phyloP scores from a whole-genome alignment of 2,329 filamentous ascomycete species.

The Albifimbria verrucaria region DNA sequence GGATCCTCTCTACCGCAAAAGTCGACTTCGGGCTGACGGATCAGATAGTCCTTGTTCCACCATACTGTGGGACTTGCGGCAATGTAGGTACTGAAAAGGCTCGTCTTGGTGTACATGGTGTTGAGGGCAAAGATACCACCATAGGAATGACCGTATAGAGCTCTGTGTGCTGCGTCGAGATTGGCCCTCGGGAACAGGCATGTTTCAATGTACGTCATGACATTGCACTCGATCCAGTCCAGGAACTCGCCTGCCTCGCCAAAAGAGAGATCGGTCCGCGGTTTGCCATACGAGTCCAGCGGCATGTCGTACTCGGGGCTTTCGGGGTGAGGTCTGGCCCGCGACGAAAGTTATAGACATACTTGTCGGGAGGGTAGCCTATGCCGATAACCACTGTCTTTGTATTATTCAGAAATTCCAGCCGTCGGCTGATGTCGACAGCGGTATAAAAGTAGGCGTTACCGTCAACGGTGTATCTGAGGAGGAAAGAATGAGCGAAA shows the following conservation, averaged over 20 bases:
- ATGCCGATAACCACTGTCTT: too few species aligned
- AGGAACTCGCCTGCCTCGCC: slow-evolving; percentile 44
- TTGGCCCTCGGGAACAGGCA: slow-evolving; percentile 22
- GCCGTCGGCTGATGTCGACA: too few species aligned
- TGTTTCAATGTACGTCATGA: slow-evolving; percentile 29
- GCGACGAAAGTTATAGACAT: slow-evolving; percentile 25
- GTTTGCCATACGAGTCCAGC: slow-evolving; percentile 18
- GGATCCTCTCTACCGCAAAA: too few species aligned
- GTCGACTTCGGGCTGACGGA: too few species aligned
- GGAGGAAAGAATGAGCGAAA: too few species aligned
- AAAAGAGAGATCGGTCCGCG: slow-evolving; percentile 20
- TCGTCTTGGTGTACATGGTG: slow-evolving; percentile 35
- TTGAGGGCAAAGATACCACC: slow-evolving; percentile 46
- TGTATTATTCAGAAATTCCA: too few species aligned
- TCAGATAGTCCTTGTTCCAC: slow-evolving; percentile 47
- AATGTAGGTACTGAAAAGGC: slow-evolving; percentile 40
- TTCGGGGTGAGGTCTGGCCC: slow-evolving; percentile 27
- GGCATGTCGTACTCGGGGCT: slow-evolving; percentile 19
- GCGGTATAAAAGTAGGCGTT: too few species aligned
- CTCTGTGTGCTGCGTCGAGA: slow-evolving; percentile 36
- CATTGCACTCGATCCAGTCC: slow-evolving; percentile 35
- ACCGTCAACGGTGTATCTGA: too few species aligned
- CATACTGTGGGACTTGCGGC: slow-evolving; percentile 43
- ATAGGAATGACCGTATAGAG: slow-evolving; percentile 47
- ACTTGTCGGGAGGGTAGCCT: slow-evolving; percentile 25